Base-by-base conservation (phyloP, 1,284 basidiomycete genomes). In the Trametes versicolor region DNA sequence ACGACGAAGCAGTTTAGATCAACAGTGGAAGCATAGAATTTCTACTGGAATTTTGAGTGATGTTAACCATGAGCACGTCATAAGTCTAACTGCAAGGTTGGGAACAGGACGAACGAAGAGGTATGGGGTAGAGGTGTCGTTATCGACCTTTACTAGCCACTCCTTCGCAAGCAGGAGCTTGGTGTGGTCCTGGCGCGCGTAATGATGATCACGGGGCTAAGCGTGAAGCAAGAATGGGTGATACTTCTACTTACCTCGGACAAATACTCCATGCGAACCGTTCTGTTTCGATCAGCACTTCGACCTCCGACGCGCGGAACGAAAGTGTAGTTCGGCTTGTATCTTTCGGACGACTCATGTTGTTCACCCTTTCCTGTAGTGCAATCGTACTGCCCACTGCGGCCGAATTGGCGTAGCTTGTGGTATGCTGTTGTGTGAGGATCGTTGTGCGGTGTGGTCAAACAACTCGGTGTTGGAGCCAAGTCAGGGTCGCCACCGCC, bases 61-160 rank as follows among this genome's bases (percentile, higher is more conserved):
- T n/a, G 27, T n/a, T 32, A 21, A 21, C 19, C 27, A 27, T 69
- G 49, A 65, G 63, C 25, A 13, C 43, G 23, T 23, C 15, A 47
- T 41, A 25, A 51, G 15, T 25, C 50, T 62, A 60, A 62, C 55
- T 43, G 67, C 62, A 49, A 45, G 63, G 48, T 49, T 8, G 7
- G 49, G 37, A 56, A 23, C 2, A 39, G 12, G 10, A 85, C 87
- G 71, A 73, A 93, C 92, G 72, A 92, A 77, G 65, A 93, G 83
- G 77, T 92, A 93, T 34, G 90, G 87, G 4, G 80, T 85, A 2
- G 90, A 87, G 9, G 78, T 84, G 48, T 79, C 78, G 56, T 79
- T 78, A 71, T 92, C 87, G 61, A 84, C 79, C 75, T 89, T 90
- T 27, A 85, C 85, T 17, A 93, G 81, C 91, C 92, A 93, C 75